Evolutionary conservation across 768 basidiomycete species (phyloP).

Genomic region (Lentinula edodes): DNA sequence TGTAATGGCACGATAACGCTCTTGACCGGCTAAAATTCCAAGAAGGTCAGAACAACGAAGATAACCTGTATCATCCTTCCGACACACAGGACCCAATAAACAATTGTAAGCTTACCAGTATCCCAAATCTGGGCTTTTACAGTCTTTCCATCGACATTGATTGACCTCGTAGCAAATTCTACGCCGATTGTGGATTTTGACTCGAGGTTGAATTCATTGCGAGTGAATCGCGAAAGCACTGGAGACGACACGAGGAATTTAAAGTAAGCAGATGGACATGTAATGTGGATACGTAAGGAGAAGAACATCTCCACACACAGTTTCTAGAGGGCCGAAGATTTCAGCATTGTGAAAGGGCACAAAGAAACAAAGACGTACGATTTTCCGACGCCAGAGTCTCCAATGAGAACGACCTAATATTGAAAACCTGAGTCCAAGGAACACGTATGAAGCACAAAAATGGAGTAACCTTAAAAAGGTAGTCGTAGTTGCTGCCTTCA

Average conservation of each 20-base stretch:
- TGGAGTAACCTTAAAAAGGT: conserved; percentile 86
- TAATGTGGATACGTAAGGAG: not conserved
- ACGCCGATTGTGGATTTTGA: conserved; percentile 99
- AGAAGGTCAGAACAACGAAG: conserved; percentile 4
- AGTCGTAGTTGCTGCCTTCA: conserved; percentile 96
- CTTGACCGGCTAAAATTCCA: conserved; percentile 74
- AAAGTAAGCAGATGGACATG: not conserved
- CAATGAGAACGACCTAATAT: conserved; percentile 90
- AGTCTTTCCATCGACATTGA: conserved; percentile 93
- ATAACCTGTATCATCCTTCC: not conserved
- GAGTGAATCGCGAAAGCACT: conserved; percentile 99
- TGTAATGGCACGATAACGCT: conserved; percentile 96
- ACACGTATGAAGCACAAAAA: not conserved
- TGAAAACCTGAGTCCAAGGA: conserved; percentile 2
- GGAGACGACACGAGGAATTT: not conserved
- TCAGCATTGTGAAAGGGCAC: not conserved
- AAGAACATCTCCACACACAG: conserved; percentile 17
- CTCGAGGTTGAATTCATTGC: conserved; percentile 98
- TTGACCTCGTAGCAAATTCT: conserved; percentile 95
- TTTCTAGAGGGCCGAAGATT: conserved; percentile 10
- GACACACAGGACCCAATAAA: not conserved
- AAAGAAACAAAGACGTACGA: conserved; percentile 61
- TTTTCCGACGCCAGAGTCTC: conserved; percentile 99
- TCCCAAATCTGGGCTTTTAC: conserved; percentile 99
- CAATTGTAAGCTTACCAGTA: conserved; percentile 61